These are phyloP conservation scores for Stephanodiscus triporus DNA, from an alignment of 108 stramenopile genomes.

Conservation along the genomic window DNA sequence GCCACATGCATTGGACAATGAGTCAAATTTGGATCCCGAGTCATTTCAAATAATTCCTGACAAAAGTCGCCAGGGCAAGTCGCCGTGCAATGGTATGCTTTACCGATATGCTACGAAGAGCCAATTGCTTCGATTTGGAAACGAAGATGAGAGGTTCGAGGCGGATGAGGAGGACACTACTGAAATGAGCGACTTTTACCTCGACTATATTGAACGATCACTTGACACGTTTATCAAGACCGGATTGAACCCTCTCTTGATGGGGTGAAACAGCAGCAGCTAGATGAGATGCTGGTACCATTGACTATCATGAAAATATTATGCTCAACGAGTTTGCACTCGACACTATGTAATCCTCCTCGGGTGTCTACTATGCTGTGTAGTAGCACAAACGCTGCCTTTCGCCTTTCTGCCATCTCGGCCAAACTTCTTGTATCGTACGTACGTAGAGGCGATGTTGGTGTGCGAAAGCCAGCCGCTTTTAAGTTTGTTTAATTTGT, in stretches of 20 bases:
- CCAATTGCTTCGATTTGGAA: conserved; percentile 54
- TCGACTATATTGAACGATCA: conserved; percentile 49
- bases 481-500: too few relatives aligned
- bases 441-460: too few relatives aligned
- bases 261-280: background rate
- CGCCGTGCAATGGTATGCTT: conserved; percentile 46
- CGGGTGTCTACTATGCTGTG: too few relatives aligned
- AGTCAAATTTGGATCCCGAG: conserved; percentile 8
- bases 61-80: conserved; percentile 23
- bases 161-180: conserved; percentile 15
- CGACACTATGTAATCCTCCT: too few relatives aligned
- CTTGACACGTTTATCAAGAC: conserved; percentile 40
- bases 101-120: conserved; percentile 42
- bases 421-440: too few relatives aligned
- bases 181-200: conserved; percentile 25
- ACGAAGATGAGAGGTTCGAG: conserved; percentile 22
- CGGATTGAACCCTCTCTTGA: conserved; percentile 49
- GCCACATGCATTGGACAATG: conserved; percentile 13
- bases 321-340: too few relatives aligned
- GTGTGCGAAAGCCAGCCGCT: too few relatives aligned
- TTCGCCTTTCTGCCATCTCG: too few relatives aligned
- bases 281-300: too few relatives aligned
- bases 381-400: too few relatives aligned
- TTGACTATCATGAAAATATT: too few relatives aligned
- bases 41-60: conserved; percentile 28